These are phyloP conservation scores for Kingdonia uniflora DNA, from an alignment of 164 flowering plant species.

Conservation along the genomic window DNA sequence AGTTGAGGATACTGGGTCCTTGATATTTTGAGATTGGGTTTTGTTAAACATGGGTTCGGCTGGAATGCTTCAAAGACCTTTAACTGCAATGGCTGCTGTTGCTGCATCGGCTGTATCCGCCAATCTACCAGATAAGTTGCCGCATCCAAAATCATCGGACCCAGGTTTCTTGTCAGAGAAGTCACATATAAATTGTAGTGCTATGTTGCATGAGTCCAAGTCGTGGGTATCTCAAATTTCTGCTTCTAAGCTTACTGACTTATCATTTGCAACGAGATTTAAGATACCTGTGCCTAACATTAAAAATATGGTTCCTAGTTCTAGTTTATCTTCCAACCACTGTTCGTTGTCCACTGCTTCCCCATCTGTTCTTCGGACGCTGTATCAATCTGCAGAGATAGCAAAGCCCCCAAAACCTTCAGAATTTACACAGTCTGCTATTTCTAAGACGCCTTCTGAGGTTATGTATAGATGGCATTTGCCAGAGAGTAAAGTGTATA, in stretches of 20 bases:
- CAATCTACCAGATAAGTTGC: slow-evolving; percentile 39
- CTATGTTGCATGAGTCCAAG: slow-evolving; percentile 5
- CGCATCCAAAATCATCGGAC: slow-evolving; percentile 21
- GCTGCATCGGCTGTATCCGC: slow-evolving; percentile 52
- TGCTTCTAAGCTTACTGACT: slow-evolving; percentile 37
- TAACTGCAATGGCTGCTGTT: slow-evolving; percentile 59
- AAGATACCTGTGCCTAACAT: slow-evolving; percentile 39
- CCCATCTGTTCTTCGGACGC: too few relatives aligned
- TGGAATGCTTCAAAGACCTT: slow-evolving; percentile 64
- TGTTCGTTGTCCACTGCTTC: too few relatives aligned
- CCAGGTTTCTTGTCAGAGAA: slow-evolving; percentile 17
- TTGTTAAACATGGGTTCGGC: slow-evolving; percentile 51
- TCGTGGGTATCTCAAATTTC: slow-evolving; percentile 46
- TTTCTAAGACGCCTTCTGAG: slow-evolving; percentile 36
- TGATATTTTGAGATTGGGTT: neutral
- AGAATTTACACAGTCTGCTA: slow-evolving; percentile 9
- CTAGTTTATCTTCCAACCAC: too few relatives aligned
- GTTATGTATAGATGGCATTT: slow-evolving; percentile 83
- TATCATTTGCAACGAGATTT: slow-evolving; percentile 40
- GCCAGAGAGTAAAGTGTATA: too few relatives aligned
- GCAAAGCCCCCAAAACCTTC: too few relatives aligned
- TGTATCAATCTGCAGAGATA: too few relatives aligned
- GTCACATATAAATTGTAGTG: too few relatives aligned
- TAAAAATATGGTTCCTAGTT: too few relatives aligned
- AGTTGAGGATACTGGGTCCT: neutral